Evolutionary conservation across 2,329 filamentous ascomycete genomes (phyloP), one percentile per base, ranked within the genome.

Genomic region (Teratosphaeria zuluensis): DNA sequence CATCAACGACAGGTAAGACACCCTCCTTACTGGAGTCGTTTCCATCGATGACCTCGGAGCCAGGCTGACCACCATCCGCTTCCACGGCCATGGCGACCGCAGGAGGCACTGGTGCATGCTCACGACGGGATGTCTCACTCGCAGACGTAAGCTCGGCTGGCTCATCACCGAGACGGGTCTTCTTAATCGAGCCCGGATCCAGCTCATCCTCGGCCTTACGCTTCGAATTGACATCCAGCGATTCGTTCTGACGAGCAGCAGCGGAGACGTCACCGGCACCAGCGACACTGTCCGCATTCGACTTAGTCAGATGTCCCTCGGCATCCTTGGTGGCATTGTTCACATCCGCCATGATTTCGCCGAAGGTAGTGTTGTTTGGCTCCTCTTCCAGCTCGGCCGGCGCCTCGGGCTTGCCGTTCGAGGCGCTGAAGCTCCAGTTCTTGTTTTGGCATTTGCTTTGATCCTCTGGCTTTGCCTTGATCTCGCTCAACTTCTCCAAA

Each of bases 401-500:
- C 21, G 16, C 21, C 2, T 59, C 59, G 56, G 64, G 65, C 28
- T 62, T 61, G 4, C 16, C 42, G 42, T 48, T 48, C 16, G 42
- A 21, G 9, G 42, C 19, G 53, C 55, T 64, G 60, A 66, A 70
- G 3, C 59, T 63, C 69, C 69, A 72, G 33, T 67, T 58, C 53
- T 65, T 69, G 59, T 70, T 69, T 24, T 61, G 62, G 55, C 67
- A 69, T 68, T 81, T 82, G 57, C 75, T 71, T 58, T 80, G 78
- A 4, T 82, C 80, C 73, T 94, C 89, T 24, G 86, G 85, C 73
- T 83, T 88, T 8, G 86, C 87, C 71, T 83, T 88, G 72, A 95
- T 91, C 64, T 96, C 94, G 30, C 84, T 82, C 72, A 87, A 86
- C 81, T 99, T 99, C 78, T 96, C 89, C 19, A 99, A 77, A 0